Evolutionary conservation across 73 alveolate genomes (phyloP).

Genomic region (Symbiodinium pilosum): DNA sequence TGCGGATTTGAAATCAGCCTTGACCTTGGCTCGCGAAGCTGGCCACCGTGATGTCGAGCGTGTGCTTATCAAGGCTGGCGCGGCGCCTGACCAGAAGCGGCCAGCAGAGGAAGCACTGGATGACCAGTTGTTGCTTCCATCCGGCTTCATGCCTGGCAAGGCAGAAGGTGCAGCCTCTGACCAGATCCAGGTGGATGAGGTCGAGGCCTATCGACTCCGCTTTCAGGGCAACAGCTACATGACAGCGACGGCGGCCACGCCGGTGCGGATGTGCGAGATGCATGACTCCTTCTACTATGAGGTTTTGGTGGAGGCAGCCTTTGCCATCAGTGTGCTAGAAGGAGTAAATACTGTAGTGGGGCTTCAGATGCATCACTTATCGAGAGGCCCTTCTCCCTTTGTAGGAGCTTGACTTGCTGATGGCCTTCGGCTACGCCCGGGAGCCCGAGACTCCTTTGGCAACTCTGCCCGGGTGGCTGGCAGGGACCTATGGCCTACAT

Average conservation of each 20-base stretch:
- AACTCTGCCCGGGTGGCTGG: slow-evolving; percentile 38
- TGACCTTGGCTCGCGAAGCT: slow-evolving; percentile 35
- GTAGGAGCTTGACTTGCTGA: slow-evolving; percentile 11
- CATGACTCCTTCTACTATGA: slow-evolving; percentile 28
- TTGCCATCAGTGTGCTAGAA: neutral
- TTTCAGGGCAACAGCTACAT: slow-evolving; percentile 9
- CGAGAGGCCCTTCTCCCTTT: too few relatives aligned
- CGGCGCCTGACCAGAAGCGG: slow-evolving; percentile 26
- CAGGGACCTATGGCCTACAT: slow-evolving; percentile 48
- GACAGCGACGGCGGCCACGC: slow-evolving; percentile 7
- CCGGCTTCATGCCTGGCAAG: neutral
- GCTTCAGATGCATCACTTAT: too few relatives aligned
- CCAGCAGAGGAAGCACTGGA: neutral
- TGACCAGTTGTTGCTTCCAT: neutral
- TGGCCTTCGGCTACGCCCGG: slow-evolving; percentile 62
- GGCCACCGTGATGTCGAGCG: slow-evolving; percentile 32
- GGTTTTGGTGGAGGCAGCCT: slow-evolving; percentile 1
- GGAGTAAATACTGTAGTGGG: too few relatives aligned
- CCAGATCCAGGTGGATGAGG: slow-evolving; percentile 16
- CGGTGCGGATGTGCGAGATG: neutral
- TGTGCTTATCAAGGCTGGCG: slow-evolving; percentile 36
- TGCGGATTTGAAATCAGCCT: too few relatives aligned
- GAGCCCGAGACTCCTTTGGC: slow-evolving; percentile 14
- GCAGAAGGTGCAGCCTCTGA: neutral
- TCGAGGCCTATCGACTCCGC: slow-evolving; percentile 2